Evolutionary conservation across 352 stramenopile genomes (phyloP), one percentile per base, ranked within the genome.

Genomic region (Phytopythium oedochilum): DNA sequence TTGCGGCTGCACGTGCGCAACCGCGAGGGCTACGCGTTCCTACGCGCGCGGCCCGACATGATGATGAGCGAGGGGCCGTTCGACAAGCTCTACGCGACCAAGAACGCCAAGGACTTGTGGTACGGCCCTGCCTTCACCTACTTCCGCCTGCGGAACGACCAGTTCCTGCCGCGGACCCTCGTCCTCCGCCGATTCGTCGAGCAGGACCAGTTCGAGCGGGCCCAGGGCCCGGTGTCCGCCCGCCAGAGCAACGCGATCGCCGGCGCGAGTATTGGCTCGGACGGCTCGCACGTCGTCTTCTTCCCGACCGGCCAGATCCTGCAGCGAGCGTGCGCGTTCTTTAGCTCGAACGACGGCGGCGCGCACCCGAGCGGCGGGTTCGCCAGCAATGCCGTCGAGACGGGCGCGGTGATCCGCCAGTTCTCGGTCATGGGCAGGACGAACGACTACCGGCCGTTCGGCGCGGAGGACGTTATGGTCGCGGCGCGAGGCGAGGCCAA

Each of bases 171-270:
- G 10, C 57, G 63, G n/a, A 75, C 83, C 25, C 22, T 86, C 25
- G 48, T 83, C 48, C 45, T 60, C 53, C 57, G 64, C 9, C 66
- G 68, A 20, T 28, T 86, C 26, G 22, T 59, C 40, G 59, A 78
- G 14, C 47, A 63, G 50, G 70, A 42, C 29, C 81, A 62, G 20
- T 39, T 38, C 1, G 55, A 75, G 32, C 64, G 66, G 26, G 59
- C 64, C 43, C 56, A 45, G 15, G 36, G 52, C 20, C 54, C 55
- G 15, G 46, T 86, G 15, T 70, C 72, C 12, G 78, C 75, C 51
- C 82, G 73, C 68, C 81, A 91, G 55, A 75, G 81, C 60, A 91
- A 91, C 59, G 73, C 73, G 29, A 64, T 91, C 38, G 53, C 73
- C 31, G 81, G 76, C 36, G 57, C 73, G 10, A 57, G 69, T 34